Conservation (phyloP, 2,329 filamentous ascomycete species). For the Tolypocladium nubicola region DNA sequence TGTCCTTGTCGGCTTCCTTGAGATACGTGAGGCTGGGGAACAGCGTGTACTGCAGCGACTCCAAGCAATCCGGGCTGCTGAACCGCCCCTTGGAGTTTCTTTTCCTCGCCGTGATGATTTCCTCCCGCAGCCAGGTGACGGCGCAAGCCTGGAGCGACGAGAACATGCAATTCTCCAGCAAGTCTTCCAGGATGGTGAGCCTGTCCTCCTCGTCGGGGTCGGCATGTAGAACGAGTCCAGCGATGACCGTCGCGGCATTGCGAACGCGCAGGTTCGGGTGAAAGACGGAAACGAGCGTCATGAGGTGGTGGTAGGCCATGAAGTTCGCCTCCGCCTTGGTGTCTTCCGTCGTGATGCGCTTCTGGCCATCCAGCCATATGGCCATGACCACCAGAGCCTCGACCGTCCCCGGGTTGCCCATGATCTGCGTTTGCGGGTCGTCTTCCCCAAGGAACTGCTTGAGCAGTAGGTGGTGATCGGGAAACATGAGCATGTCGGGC, state of each 20-base stretch:
- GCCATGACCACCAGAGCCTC: slow-evolving; percentile 51
- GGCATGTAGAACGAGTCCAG: slow-evolving; percentile 44
- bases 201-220: slow-evolving; percentile 49
- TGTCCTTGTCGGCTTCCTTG: slow-evolving; percentile 26
- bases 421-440: slow-evolving; percentile 37
- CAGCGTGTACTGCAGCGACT: slow-evolving; percentile 49
- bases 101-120: slow-evolving; percentile 38
- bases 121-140: slow-evolving; percentile 53
- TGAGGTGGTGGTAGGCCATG: slow-evolving; percentile 50
- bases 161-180: slow-evolving; percentile 56
- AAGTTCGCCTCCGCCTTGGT: slow-evolving; percentile 31
- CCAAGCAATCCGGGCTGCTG: slow-evolving; percentile 41
- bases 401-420: slow-evolving; percentile 39
- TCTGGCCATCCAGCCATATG: slow-evolving; percentile 44
- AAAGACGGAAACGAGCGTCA: slow-evolving; percentile 47
- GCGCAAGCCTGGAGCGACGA: slow-evolving; percentile 51
- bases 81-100: slow-evolving; percentile 29
- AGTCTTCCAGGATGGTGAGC: slow-evolving; percentile 51
- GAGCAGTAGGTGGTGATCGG: slow-evolving; percentile 45
- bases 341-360: slow-evolving; percentile 22
- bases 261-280: slow-evolving; percentile 43
- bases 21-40: slow-evolving; percentile 47
- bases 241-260: slow-evolving; percentile 43
- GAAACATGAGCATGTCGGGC: slow-evolving; percentile 48
- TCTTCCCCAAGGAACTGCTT: slow-evolving; percentile 40